These are phyloP conservation scores for Candida sp. DNA, from an alignment of 1,139 yeast genomes.

Conservation along the genomic window DNA sequence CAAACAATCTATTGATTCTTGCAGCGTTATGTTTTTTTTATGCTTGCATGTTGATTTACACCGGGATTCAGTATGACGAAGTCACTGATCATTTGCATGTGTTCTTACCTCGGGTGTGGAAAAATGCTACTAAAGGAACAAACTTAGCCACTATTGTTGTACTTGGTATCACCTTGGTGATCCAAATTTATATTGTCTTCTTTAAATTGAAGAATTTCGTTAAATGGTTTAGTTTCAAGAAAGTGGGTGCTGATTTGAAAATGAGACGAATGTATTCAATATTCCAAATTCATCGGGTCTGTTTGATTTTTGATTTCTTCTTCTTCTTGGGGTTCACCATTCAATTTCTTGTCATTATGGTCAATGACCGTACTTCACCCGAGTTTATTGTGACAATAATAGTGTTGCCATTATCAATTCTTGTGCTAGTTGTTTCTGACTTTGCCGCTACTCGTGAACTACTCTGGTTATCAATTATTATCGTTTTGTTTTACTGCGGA, in stretches of 20 bases:
- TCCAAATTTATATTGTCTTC: constrained; percentile 30
- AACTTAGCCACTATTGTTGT: constrained; percentile 47
- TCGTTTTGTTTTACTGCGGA: constrained; percentile 32
- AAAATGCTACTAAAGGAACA: constrained; percentile 28
- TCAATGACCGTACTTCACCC: constrained; percentile 31
- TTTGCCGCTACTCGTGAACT: constrained; percentile 38
- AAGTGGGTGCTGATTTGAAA: constrained; percentile 48
- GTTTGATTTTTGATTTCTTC: constrained; percentile 46
- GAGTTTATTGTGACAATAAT: constrained; percentile 50
- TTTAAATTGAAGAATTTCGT: constrained; percentile 38
- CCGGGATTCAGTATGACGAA: constrained; percentile 50
- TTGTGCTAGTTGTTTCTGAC: constrained; percentile 36
- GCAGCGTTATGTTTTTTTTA: constrained; percentile 43
- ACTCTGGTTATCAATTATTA: constrained; percentile 20
- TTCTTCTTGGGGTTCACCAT: constrained; percentile 53
- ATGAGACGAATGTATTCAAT: constrained; percentile 36
- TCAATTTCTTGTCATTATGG: constrained; percentile 50
- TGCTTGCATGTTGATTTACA: constrained; percentile 47
- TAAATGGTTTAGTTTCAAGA: constrained; percentile 49
- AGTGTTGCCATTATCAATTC: constrained; percentile 46
- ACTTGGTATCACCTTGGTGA: constrained; percentile 34
- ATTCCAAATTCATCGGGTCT: constrained; percentile 41
- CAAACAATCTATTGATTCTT: constrained; percentile 40
- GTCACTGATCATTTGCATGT: constrained; percentile 19
- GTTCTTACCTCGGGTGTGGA: constrained; percentile 20